phyloP scores from a whole-genome alignment of 1,284 basidiomycete species.

The Wallemia hederae region DNA sequence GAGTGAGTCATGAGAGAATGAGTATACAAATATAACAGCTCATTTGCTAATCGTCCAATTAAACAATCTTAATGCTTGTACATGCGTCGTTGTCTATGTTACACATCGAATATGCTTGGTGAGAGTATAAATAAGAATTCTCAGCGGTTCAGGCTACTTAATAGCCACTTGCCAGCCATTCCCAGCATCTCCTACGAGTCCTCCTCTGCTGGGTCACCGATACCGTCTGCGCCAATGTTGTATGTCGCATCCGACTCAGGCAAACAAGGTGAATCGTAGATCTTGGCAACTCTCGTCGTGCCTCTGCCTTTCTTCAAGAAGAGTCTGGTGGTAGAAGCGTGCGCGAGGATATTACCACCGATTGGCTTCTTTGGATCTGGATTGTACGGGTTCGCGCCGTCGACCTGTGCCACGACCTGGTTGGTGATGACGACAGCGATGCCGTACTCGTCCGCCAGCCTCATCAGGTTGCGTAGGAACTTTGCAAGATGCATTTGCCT shows the following conservation, averaged over 20 bases:
- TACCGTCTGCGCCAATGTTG: conserved; percentile 63
- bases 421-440: conserved; percentile 94
- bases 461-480: conserved; percentile 71
- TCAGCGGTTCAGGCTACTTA: too few relatives aligned
- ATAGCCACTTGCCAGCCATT: too few relatives aligned
- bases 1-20: too few relatives aligned
- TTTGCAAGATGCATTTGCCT: conserved; percentile 93
- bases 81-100: too few relatives aligned
- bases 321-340: conserved; percentile 75
- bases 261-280: conserved; percentile 90
- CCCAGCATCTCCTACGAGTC: too few relatives aligned
- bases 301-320: conserved; percentile 81
- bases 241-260: conserved; percentile 92
- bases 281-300: conserved; percentile 77
- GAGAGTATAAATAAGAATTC: too few relatives aligned
- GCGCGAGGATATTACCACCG: conserved; percentile 84
- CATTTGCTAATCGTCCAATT: too few relatives aligned
- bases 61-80: too few relatives aligned
- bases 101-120: too few relatives aligned
- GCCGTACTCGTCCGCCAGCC: conserved; percentile 93
- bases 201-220: conserved; percentile 62
- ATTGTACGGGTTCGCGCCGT: conserved; percentile 68
- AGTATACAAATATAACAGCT: too few relatives aligned
- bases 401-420: conserved; percentile 94
- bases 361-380: conserved; percentile 75